Base-by-base conservation (phyloP, 768 basidiomycete species). In the Pleurotus ostreatus region DNA sequence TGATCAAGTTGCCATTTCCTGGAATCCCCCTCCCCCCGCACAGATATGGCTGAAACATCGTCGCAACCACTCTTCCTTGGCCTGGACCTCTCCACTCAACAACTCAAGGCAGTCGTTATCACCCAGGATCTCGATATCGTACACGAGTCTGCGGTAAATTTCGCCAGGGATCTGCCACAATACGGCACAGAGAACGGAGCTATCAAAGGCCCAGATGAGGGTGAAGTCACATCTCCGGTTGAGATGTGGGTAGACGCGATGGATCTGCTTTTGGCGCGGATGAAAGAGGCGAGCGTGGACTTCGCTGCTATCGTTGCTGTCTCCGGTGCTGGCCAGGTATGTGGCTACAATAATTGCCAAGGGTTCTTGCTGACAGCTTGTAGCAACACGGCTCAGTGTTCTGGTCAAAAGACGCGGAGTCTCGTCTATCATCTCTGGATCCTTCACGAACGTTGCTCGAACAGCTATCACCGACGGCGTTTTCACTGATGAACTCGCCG, bases 371-470 rank as follows among this genome's bases (percentile, higher is more conserved):
- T n/a, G 20, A 48, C 22, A 55, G 46, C 39, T 46, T n/a, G 23
- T 46, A 90, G 88, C 89, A 92, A 88, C 92, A 93, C 66, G 89
- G 90, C 18, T 90, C 89, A 3, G 88, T 93, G 2, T 92, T 87
- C 65, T 93, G 91, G 92, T 86, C 87, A 0, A 61, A 68, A 11
- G 69, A 73, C 9, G 85, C 85, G 0, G 78, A 81, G 54, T 39
- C 58, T 4, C 65, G 81, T 6, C 76, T 94, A 5, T 71, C 79
- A 2, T 71, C 70, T 2, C 76, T 92, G 55, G 77, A 86, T 65
- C 61, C 84, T 0, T 59, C 66, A 7, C 70, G 77, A 52, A 66
- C 80, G 1, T 72, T 93, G 7, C 71, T 73, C 8, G 75, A 79
- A 2, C 89, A 92, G 61, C 72, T 94, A 38, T 70, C 73, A 16